These are phyloP conservation scores for Punica granatum DNA, from an alignment of 345 rosid species.

Conservation along the genomic window DNA sequence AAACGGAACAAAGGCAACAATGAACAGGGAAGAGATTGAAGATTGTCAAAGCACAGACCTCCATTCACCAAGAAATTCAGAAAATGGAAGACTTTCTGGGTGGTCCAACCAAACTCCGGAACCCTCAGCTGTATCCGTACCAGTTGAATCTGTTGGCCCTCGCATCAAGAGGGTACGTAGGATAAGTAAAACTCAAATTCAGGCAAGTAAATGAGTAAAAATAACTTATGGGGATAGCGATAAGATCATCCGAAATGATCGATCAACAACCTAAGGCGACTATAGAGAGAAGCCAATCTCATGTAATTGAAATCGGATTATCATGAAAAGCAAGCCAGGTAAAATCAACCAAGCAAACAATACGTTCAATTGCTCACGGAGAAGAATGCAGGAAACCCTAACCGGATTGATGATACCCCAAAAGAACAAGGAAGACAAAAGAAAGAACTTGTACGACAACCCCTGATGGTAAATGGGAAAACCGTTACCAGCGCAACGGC, in stretches of 20 bases:
- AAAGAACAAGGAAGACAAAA: not conserved
- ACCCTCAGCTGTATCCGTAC: conserved; percentile 81
- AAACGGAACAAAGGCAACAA: not conserved
- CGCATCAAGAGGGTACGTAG: too few relatives aligned
- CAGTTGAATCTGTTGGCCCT: conserved; percentile 59
- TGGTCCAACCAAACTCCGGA: conserved; percentile 96
- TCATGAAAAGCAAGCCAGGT: not conserved
- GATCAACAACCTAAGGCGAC: too few relatives aligned
- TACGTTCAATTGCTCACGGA: not conserved
- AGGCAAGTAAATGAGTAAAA: not conserved
- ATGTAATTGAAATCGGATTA: not conserved
- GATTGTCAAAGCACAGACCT: conserved; percentile 36
- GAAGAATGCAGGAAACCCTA: conserved; percentile 8
- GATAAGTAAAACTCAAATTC: not conserved
- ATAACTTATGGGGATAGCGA: too few relatives aligned
- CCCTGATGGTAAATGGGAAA: not conserved
- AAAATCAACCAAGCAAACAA: not conserved
- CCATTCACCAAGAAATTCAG: conserved; percentile 88
- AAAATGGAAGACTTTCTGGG: conserved; percentile 90
- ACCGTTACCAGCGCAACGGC: conserved; percentile 50
- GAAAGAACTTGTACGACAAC: too few relatives aligned
- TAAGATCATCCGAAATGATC: too few relatives aligned
- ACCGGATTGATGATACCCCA: not conserved
- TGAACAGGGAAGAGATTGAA: not conserved
- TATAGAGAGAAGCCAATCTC: not conserved